These are phyloP conservation scores for Cladosporium halotolerans DNA, from an alignment of 2,329 filamentous ascomycete species.

Conservation along the genomic window DNA sequence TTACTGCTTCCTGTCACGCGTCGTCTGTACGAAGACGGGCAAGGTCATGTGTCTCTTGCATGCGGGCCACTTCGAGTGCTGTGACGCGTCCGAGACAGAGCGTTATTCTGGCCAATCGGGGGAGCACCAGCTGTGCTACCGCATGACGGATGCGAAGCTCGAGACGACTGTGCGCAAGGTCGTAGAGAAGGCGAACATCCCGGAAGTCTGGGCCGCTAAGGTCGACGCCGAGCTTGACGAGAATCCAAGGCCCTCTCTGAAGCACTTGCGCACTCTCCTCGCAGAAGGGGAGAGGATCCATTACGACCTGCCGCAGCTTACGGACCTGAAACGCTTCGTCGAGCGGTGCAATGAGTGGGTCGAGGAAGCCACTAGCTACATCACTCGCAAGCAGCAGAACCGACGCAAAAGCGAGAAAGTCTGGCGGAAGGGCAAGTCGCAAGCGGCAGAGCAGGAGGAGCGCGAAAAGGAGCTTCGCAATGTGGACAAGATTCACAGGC, in stretches of 20 bases:
- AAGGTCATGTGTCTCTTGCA: conserved; percentile 80
- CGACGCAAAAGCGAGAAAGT: conserved; percentile 89
- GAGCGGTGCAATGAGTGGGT: conserved; percentile 97
- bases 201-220: conserved; percentile 86
- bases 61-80: conserved; percentile 75
- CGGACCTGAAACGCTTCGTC: conserved; percentile 80
- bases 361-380: conserved; percentile 93
- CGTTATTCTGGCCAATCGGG: conserved; percentile 51
- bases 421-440: conserved; percentile 68
- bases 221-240: conserved; percentile 79
- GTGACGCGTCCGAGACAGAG: conserved; percentile 59
- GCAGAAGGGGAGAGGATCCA: conserved; percentile 95
- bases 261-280: conserved; percentile 73
- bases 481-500: conserved; percentile 77
- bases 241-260: conserved; percentile 76
- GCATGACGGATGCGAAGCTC: conserved; percentile 68
- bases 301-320: conserved; percentile 75
- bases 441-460: conserved; percentile 72
- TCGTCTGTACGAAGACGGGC: conserved; percentile 73
- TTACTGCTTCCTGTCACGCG: conserved; percentile 85
- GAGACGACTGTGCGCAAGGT: conserved; percentile 64
- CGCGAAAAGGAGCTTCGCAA: conserved; percentile 77
- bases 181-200: conserved; percentile 75
- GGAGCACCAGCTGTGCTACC: conserved; percentile 70
- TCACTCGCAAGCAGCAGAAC: conserved; percentile 94